Evolutionary conservation across 2,329 filamentous ascomycete species (phyloP), one percentile per base, ranked within the genome.

Genomic region (Colletotrichum nymphaeae): DNA sequence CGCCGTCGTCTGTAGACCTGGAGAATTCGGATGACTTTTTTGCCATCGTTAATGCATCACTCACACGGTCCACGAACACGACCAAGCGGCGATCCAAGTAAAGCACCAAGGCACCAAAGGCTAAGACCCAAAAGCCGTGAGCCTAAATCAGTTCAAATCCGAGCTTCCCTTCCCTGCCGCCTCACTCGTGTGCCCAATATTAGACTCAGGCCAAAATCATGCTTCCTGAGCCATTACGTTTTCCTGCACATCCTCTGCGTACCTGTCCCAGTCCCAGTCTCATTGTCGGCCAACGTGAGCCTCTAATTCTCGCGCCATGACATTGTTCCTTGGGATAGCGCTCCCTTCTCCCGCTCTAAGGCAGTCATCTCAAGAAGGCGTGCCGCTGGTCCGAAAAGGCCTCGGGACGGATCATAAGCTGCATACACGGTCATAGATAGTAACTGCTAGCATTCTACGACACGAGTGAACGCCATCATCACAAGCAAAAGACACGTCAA

Each of bases 211-310:
- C 19, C 24, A n/a, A 53, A n/a, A n/a, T n/a, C 52, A 67, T 19
- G 22, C 56, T 67, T 37, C 24, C 42, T 57, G n/a, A 6, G 63
- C 56, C 63, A 56, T 72, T 68, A 63, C 65, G 64, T 69, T 67
- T 72, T 26, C 30, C 57, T n/a, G 49, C 24, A 37, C 30, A 35
- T 66, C 19, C 2, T 72, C 64, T 14, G 22, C 19, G 22, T 52
- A 37, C 57, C 37, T 58, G 58, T 57, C 57, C 37, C 16, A 52
- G 26, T 56, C 57, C n/a, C 46, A 24, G 32, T 52, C 11, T 22
- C 52, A 22, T 14, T 30, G 46, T 71, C 63, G 68, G 69, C 63
- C 55, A 56, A 26, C 26, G 57, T 63, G 49, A 67, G 42, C 26
- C 56, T 60, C 24, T 66, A 42, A 22, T 58, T 63, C 19, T 68